Conservation (phyloP, 2,329 filamentous ascomycete species). For the Didymosphaeria variabile region DNA sequence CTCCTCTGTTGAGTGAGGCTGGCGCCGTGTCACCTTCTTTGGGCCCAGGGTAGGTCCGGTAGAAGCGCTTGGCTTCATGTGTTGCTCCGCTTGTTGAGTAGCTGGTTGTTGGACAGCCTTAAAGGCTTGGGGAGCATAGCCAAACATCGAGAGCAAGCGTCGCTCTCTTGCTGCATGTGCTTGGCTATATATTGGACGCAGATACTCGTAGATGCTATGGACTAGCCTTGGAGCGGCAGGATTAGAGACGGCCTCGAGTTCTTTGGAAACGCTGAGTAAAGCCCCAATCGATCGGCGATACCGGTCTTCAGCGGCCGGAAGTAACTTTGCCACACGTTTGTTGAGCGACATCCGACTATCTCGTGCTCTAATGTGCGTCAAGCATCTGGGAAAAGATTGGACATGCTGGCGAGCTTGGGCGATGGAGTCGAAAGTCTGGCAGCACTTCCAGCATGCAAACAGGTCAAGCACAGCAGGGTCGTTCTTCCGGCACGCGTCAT, state of each 20-base stretch:
- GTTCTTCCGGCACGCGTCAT: neutral
- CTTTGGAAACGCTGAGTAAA: neutral
- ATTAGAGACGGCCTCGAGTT: neutral
- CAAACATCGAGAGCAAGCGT: neutral
- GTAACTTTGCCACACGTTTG: neutral
- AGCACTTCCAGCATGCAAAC: slow-evolving; percentile 2
- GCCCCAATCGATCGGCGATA: neutral
- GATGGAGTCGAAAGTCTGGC: neutral
- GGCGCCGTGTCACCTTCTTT: neutral
- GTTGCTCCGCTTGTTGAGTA: neutral
- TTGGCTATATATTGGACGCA: neutral
- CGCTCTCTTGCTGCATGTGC: neutral
- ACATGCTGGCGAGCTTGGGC: slow-evolving; percentile 2
- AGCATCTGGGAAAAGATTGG: neutral
- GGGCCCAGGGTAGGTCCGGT: neutral
- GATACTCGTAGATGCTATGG: neutral
- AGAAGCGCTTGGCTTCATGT: neutral
- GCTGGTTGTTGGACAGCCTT: too few species aligned
- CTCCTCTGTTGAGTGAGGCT: neutral
- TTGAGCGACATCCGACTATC: neutral
- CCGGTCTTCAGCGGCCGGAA: neutral
- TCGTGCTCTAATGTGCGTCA: neutral
- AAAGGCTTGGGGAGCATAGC: neutral
- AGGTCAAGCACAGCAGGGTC: neutral
- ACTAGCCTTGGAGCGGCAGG: neutral